Base-by-base conservation (phyloP, 805 yeast genomes). In the Metschnikowia similis region DNA sequence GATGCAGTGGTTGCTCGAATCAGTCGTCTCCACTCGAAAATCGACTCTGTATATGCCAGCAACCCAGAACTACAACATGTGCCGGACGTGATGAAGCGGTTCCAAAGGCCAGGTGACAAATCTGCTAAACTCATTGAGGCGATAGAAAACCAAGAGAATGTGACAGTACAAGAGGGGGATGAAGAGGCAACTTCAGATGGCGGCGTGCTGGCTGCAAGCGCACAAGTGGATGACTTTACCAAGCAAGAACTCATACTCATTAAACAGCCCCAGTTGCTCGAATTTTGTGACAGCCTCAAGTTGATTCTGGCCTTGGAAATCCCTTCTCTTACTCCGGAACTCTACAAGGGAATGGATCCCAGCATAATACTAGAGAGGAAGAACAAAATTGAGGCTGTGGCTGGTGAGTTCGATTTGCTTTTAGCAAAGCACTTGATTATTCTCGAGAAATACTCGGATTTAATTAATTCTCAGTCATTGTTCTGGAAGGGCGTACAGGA, bases 371-470 rank as follows among this genome's bases (percentile, higher is more conserved):
- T 28, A 6, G 35, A 16, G 8, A 38, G 34, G 16, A 36, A 14
- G 42, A n/a, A 14, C 11, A 26, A 13, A 8, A 32, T 67, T 4
- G 47, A 55, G 26, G 49, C 44, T 6, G 17, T 67, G 2, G 49
- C 64, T 1, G 45, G 49, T 4, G 48, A 54, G 13, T 58, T 60
- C 40, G 67, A 66, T 36, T 30, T 52, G 34, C 47, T 67, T 13
- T 59, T 62, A 9, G 54, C 63, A 8, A 69, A 68, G 45, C 66
- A 61, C 38, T 58, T 70, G 59, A 47, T 67, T 13, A 58, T 69
- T 14, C 55, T 62, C 14, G 71, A 69, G 43, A 58, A 57, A 52
- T 69, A 62, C 48, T 52, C 60, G 5, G 50, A 48, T 7, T 35
- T 66, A 42, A 45, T 63, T 39, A 32, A 55, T 14, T 38, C 49